A percentile compares a stretch with the other conserved stretches of the same genome.
Evolutionary conservation across 352 stramenopile species (phyloP).

Genomic region (Globisporangium paddicum): DNA sequence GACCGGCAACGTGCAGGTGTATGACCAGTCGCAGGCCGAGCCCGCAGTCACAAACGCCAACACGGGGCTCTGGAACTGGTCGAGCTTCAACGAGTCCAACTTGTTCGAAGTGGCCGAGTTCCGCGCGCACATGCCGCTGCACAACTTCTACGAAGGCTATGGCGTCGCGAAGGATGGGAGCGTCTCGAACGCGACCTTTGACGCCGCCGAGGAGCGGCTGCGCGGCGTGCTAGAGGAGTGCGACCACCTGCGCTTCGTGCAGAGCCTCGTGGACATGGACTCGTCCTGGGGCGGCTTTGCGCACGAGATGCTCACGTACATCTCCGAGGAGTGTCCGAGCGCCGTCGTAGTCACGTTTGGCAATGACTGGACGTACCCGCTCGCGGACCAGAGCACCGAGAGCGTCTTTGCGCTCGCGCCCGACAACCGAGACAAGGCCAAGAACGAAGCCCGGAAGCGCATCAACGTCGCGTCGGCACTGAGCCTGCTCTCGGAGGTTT

Average conservation of each 20-base stretch:
- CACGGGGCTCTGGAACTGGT: slow-evolving; percentile 56
- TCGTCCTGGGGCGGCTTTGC: slow-evolving; percentile 75
- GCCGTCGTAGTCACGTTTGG: slow-evolving; percentile 45
- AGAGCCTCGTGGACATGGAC: slow-evolving; percentile 77
- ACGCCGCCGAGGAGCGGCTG: slow-evolving; percentile 56
- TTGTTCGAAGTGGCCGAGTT: slow-evolving; percentile 75
- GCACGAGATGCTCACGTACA: slow-evolving; percentile 63
- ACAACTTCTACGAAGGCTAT: slow-evolving; percentile 80
- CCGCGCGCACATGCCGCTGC: slow-evolving; percentile 64
- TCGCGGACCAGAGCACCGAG: slow-evolving; percentile 37
- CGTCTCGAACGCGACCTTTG: slow-evolving; percentile 47
- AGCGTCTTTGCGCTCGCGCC: slow-evolving; percentile 33
- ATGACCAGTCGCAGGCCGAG: slow-evolving; percentile 35
- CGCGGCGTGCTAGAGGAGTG: slow-evolving; percentile 58
- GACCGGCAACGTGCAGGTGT: slow-evolving; percentile 57
- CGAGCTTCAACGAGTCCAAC: slow-evolving; percentile 40
- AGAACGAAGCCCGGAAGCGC: slow-evolving; percentile 46
- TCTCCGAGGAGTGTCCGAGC: slow-evolving; percentile 65
- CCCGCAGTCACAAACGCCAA: slow-evolving; percentile 7
- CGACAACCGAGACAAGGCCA: slow-evolving; percentile 44
- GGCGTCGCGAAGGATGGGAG: slow-evolving; percentile 41
- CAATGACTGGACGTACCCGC: slow-evolving; percentile 75
- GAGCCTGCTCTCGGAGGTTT: slow-evolving; percentile 52
- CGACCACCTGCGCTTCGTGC: slow-evolving; percentile 58
- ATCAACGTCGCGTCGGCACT: slow-evolving; percentile 68